These are phyloP conservation scores for Camelina sativa DNA, from an alignment of 345 rosid genomes.

Conservation along the genomic window DNA sequence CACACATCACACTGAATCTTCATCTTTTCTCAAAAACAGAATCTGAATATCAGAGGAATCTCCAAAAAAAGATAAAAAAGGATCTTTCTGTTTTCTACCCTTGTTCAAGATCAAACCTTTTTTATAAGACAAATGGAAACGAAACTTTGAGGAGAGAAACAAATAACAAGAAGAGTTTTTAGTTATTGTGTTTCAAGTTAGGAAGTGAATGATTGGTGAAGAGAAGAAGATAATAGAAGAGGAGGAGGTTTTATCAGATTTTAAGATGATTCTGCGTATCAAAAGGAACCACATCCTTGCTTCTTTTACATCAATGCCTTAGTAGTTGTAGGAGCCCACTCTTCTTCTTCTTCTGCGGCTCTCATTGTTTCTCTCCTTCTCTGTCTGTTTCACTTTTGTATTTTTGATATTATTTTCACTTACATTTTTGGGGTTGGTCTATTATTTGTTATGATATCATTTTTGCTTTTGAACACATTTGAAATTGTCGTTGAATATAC, in stretches of 20 bases:
- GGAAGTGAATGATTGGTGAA: constrained; percentile 31
- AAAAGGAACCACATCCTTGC: constrained; percentile 38
- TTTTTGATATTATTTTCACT: background rate
- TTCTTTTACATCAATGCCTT: constrained; percentile 21
- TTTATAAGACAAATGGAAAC: constrained; percentile 19
- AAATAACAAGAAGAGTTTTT: background rate
- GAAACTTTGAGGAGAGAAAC: constrained; percentile 10
- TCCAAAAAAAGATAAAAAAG: background rate
- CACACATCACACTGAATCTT: constrained; percentile 98
- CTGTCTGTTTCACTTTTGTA: constrained; percentile 23
- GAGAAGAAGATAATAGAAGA: constrained; percentile 30
- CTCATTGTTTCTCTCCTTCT: constrained; percentile 34
- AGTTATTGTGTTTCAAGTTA: constrained; percentile 2
- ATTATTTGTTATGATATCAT: no score
- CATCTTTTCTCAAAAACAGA: constrained; percentile 27
- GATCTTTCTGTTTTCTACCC: constrained; percentile 16
- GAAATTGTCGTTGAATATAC: no score
- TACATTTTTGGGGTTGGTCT: no score
- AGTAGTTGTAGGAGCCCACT: background rate
- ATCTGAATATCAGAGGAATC: constrained; percentile 6
- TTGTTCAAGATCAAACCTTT: constrained; percentile 3
- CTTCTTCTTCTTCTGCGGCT: constrained; percentile 40
- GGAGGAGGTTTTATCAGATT: constrained; percentile 12
- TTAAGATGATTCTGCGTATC: constrained; percentile 25
- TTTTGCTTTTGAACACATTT: background rate